Evolutionary conservation across 208 protist species (phyloP), one percentile per base, ranked within the genome.

Genomic region (Acanthamoeba sp.): DNA sequence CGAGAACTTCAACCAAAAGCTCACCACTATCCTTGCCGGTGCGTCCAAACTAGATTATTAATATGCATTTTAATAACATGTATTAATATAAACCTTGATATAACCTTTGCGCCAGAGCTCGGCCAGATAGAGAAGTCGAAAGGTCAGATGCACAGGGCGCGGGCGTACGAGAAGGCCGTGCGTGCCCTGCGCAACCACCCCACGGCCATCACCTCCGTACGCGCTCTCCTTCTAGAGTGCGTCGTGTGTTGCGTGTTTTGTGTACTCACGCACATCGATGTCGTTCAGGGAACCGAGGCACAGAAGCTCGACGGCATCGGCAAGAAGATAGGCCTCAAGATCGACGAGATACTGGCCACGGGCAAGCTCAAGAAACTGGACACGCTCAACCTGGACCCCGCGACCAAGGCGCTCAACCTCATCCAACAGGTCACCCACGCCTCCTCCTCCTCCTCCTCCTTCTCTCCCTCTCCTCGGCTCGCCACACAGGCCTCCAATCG

Each of bases 261-360:
- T 14, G 45, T 50, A 14, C 45, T 6, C 18, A 14, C 5, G 45
- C 45, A 20, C 12, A 50, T 50, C 0, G 45, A 7, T 50, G 45
- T 50, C 45, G 45, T 50, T 0, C 29, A 78, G 69, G 69, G 69
- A 36, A 78, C 29, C 18, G 69, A 78, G 38, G 69, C 69, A 14
- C 69, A 78, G 78, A 71, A 95, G 45, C 55, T 95, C 14, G 87
- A 90, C 50, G 94, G 94, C 18, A 92, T 95, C 32, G 94, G 94
- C 18, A 29, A 24, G 38, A 95, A 95, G 45, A 93, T 95, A 18
- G 80, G 64, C 48, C 57, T 92, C 27, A 96, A 96, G 42, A 89
- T 96, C 7, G 52, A 96, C 55, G 95, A 96, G 40, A 93, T 95
- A 27, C 32, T 96, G 34, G 92, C 92, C 42, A 95, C 95, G 34